Conservation (phyloP, 306 rosid species). For the Medicago truncatula region DNA sequence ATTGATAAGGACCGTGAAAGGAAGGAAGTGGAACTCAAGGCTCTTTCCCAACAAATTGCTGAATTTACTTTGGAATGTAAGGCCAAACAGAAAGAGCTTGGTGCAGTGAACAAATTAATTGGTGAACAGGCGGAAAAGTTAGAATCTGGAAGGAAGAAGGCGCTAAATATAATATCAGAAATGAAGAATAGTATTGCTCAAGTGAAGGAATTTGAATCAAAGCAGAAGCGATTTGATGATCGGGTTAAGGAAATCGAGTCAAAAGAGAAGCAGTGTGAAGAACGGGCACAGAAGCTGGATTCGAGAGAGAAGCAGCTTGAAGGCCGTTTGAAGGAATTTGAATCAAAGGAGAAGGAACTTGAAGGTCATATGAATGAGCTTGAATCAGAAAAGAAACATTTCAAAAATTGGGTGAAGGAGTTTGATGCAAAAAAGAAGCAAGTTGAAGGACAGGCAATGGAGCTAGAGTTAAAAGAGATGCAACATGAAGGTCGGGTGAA, state of each 20-base stretch:
- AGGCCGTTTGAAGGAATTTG: not conserved
- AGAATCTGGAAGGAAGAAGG: no score
- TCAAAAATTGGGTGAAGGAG: not conserved
- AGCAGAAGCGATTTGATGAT: no score
- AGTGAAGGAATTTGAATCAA: no score
- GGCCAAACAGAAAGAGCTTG: no score
- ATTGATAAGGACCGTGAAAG: not conserved
- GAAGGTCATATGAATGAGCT: not conserved
- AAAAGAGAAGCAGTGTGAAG: not conserved
- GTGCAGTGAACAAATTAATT: no score
- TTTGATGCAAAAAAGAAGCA: not conserved
- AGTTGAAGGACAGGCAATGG: not conserved
- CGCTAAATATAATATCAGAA: no score
- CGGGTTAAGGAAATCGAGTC: not conserved
- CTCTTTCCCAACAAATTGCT: no score
- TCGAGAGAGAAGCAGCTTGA: not conserved
- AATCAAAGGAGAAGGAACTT: no score
- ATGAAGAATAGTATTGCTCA: no score
- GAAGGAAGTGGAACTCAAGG: not conserved
- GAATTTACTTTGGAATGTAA: no score
- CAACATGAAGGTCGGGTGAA: not conserved
- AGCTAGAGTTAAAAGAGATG: not conserved
- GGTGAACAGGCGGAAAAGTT: no score
- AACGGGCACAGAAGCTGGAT: not conserved
- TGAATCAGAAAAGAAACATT: not conserved